These are phyloP conservation scores for Populus hybrid DNA, from an alignment of 441 rosid genomes.

Conservation along the genomic window DNA sequence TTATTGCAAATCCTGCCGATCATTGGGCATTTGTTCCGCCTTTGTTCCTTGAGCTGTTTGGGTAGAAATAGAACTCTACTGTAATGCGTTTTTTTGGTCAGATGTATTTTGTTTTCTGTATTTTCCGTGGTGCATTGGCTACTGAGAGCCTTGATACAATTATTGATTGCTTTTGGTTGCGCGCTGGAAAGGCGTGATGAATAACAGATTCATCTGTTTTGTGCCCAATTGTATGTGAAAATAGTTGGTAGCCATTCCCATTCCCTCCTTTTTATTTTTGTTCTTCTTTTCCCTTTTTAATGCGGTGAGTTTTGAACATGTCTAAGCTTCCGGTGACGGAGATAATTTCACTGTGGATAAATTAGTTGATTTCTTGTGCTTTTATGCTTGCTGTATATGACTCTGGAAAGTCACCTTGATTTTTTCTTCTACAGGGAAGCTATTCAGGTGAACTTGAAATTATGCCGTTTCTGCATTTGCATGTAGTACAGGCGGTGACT, in stretches of 20 bases:
- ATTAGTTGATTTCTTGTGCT: too few relatives aligned
- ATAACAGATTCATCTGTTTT: neutral
- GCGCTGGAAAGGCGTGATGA: neutral
- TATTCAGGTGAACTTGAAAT: too few relatives aligned
- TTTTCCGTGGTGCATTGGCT: neutral
- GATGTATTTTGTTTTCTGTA: neutral
- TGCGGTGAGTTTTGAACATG: neutral
- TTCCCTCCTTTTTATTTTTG: too few relatives aligned
- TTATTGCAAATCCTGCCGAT: slow-evolving; percentile 20
- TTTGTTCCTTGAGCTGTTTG: neutral
- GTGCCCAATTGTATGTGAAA: neutral
- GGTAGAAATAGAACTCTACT: neutral
- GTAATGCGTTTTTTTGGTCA: neutral
- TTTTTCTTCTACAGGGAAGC: too few relatives aligned
- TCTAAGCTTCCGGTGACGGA: neutral
- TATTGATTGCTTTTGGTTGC: neutral
- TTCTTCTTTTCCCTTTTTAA: neutral
- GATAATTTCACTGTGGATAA: neutral
- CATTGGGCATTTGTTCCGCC: neutral
- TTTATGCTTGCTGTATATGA: too few relatives aligned
- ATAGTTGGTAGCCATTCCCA: neutral
- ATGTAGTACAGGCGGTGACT: too few relatives aligned
- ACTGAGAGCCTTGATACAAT: neutral
- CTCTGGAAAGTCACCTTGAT: too few relatives aligned
- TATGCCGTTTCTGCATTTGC: too few relatives aligned